Base-by-base conservation (phyloP, 371 early-diverging fungal species). In the Choanephora cucurbitarum region DNA sequence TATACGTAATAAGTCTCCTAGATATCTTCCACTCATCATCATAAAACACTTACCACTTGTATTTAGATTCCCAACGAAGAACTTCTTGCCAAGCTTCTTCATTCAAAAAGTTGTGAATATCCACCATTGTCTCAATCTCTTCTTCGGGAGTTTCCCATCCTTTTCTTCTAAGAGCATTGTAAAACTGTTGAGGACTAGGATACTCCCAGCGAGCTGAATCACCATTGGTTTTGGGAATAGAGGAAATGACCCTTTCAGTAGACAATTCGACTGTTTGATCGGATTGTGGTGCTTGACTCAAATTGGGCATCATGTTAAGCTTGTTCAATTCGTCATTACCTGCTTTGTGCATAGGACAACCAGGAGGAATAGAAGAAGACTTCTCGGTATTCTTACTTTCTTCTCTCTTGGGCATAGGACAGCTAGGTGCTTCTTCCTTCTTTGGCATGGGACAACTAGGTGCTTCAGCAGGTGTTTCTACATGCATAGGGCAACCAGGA, bases 71-170 rank as follows among this genome's bases (percentile, higher is more conserved):
- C 96, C 97, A 97, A 64, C 91, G 89, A 49, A 93, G 65, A 22
- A 98, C 93, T 62, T 97, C 89, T 17, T 80, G 67, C 99, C 99
- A 98, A 34, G 91, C 91, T 44, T 87, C 91, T 67, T 98, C 98
- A 63, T 98, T 98, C 66, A 98, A 80, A 58, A 92, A 91, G 71
- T 98, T 98, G 74, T 98, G 99, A 62, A 98, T 96, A 63, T 92
- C 88, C 1, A 97, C 97, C 90, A 98, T 94, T 1, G 88, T 88
- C 43, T 89, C 90, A 49, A 98, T 85, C 47, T 93, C 87, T 39
- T 87, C 86, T 66, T 95, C 96, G 5, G 90, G 89, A 1, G 97
- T 90, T 44, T 92, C 87, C 94, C 91, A 93, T 34, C 93, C 91
- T 68, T 98, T 98, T 34, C 97, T 83, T 51, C 88, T 87, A 47